Percentiles rank a stretch among this genome's conserved stretches.
phyloP scores from a whole-genome alignment of 768 basidiomycete genomes.

The Scleroderma citrinum region DNA sequence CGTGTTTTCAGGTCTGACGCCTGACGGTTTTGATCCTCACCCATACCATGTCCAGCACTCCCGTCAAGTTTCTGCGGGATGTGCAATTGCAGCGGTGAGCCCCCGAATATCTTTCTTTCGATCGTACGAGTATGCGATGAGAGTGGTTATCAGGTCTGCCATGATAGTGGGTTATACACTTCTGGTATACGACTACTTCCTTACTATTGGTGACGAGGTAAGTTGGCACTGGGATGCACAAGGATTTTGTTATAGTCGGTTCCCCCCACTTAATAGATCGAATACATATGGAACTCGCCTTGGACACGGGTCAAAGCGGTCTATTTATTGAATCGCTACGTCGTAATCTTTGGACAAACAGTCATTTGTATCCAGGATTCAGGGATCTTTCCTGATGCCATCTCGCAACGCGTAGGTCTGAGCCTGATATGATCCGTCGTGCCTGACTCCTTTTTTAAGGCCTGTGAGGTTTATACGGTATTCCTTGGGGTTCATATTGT shows the following conservation, averaged over 20 bases:
- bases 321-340: conserved; percentile 8
- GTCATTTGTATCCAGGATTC: neutral
- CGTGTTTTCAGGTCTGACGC: too few species aligned
- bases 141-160: neutral
- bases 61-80: too few species aligned
- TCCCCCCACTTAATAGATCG: neutral
- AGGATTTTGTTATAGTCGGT: neutral
- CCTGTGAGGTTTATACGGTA: neutral
- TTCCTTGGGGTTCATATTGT: neutral
- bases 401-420: neutral
- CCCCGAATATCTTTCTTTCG: too few species aligned
- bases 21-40: too few species aligned
- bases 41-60: neutral
- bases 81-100: too few species aligned
- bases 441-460: neutral
- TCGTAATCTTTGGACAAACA: conserved; percentile 1
- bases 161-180: conserved; percentile 1
- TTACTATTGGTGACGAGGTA: conserved; percentile 6
- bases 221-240: neutral
- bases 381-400: neutral
- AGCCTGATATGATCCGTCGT: neutral
- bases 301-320: conserved; percentile 5
- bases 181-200: conserved; percentile 4
- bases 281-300: conserved; percentile 8
- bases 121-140: too few species aligned